phyloP scores from a whole-genome alignment of 768 basidiomycete species.

The Amanita jacksonii region DNA sequence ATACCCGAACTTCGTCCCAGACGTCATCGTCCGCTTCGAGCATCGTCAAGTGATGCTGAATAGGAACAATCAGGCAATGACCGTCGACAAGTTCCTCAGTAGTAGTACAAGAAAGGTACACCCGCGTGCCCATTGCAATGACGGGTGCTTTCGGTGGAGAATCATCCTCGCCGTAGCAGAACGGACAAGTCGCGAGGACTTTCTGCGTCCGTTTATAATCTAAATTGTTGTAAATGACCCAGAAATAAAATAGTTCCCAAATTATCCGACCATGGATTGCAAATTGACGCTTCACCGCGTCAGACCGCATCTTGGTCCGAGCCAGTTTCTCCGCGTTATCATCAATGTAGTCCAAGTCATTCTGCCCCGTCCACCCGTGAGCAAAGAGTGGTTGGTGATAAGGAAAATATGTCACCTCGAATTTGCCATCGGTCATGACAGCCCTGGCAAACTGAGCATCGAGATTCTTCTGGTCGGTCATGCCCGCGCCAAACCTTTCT shows the following conservation, averaged over 20 bases:
- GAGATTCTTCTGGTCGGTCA: slow-evolving; percentile 84
- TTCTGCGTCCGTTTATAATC: slow-evolving; percentile 95
- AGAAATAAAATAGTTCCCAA: slow-evolving; percentile 8
- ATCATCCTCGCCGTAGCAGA: slow-evolving; percentile 92
- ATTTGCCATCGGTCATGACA: slow-evolving; percentile 83
- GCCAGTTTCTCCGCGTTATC: slow-evolving; percentile 93
- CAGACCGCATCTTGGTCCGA: slow-evolving; percentile 90
- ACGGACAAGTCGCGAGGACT: slow-evolving; percentile 73
- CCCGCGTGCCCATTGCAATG: slow-evolving; percentile 83
- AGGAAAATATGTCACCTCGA: slow-evolving; percentile 45
- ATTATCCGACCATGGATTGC: slow-evolving; percentile 89
- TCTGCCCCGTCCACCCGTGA: no score
- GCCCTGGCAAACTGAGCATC: slow-evolving; percentile 85
- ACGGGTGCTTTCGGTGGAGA: slow-evolving; percentile 80
- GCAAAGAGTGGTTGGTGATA: no score
- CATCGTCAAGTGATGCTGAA: slow-evolving; percentile 86
- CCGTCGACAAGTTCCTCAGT: slow-evolving; percentile 85
- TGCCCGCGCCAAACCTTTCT: slow-evolving; percentile 83
- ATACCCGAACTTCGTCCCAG: slow-evolving; percentile 92
- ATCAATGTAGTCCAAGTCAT: slow-evolving; percentile 90
- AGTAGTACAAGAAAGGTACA: slow-evolving; percentile 83
- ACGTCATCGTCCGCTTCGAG: slow-evolving; percentile 95
- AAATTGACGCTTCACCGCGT: slow-evolving; percentile 94
- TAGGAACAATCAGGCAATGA: slow-evolving; percentile 92
- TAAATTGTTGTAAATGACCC: slow-evolving; percentile 24